phyloP scores from a whole-genome alignment of 2,329 filamentous ascomycete genomes.

The Monosporascus sp. region DNA sequence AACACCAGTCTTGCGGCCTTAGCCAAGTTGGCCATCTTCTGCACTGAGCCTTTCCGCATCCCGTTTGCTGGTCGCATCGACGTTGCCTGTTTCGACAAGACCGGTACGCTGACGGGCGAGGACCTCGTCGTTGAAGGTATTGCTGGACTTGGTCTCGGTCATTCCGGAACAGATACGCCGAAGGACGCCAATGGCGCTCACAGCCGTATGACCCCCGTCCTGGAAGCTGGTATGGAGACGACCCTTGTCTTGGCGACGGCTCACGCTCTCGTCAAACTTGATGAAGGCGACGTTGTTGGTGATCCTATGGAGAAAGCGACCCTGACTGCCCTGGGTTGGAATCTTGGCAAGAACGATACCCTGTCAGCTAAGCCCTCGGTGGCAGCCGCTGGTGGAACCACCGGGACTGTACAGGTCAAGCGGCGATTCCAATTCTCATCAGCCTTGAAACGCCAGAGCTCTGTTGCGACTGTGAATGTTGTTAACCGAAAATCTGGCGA shows the following conservation, averaged over 20 bases:
- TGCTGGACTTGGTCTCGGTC: slow-evolving; percentile 75
- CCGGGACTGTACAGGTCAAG: slow-evolving; percentile 86
- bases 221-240: slow-evolving; percentile 69
- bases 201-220: slow-evolving; percentile 68
- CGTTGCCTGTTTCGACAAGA: slow-evolving; percentile 97
- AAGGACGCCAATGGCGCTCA: slow-evolving; percentile 77
- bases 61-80: slow-evolving; percentile 94
- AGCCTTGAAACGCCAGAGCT: slow-evolving; percentile 90
- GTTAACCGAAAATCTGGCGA: slow-evolving; percentile 67
- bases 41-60: slow-evolving; percentile 97
- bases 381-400: slow-evolving; percentile 42
- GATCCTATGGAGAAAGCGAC: slow-evolving; percentile 99
- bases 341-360: slow-evolving; percentile 81
- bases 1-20: slow-evolving; percentile 95
- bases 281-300: slow-evolving; percentile 94
- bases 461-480: slow-evolving; percentile 75
- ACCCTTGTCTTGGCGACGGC: slow-evolving; percentile 91
- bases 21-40: slow-evolving; percentile 95
- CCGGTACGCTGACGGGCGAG: slow-evolving; percentile 91
- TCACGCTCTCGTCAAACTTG: slow-evolving; percentile 90
- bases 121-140: slow-evolving; percentile 96
- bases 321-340: slow-evolving; percentile 83
- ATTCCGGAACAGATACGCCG: slow-evolving; percentile 57
- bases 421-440: slow-evolving; percentile 98
- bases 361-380: slow-evolving; percentile 62